phyloP scores from a whole-genome alignment of 768 basidiomycete genomes.

The Mycena amicta region DNA sequence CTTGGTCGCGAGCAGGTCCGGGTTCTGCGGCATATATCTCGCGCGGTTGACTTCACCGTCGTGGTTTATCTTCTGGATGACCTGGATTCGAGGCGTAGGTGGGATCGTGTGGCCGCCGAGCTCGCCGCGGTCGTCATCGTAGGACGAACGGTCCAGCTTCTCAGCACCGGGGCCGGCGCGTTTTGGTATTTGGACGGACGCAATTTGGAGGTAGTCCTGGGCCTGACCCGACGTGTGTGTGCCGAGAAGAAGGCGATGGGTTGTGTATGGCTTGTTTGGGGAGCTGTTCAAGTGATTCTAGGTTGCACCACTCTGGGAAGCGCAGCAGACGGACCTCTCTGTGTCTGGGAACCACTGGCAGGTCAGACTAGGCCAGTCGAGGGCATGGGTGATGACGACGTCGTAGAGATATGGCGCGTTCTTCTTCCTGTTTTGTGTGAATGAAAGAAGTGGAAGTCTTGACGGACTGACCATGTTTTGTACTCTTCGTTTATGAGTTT shows the following conservation, averaged over 20 bases:
- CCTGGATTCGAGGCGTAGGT: conserved; percentile 82
- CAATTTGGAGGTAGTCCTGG: conserved; percentile 95
- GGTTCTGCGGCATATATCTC: conserved; percentile 99
- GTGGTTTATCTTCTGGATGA: conserved; percentile 95
- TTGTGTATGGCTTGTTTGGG: conserved; percentile 89
- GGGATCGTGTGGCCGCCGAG: conserved; percentile 90
- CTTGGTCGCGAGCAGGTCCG: conserved; percentile 95
- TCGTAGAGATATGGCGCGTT: conserved; percentile 98
- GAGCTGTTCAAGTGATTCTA: conserved; percentile 69
- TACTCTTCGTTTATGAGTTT: conserved; percentile 60
- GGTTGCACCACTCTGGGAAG: background rate
- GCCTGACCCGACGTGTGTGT: conserved; percentile 97
- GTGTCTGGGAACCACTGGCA: conserved; percentile 99
- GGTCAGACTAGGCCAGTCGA: conserved; percentile 97
- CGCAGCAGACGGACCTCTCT: conserved; percentile 66
- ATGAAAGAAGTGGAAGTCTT: conserved; percentile 1
- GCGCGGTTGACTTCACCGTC: conserved; percentile 95
- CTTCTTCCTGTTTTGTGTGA: conserved; percentile 69
- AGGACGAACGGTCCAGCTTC: conserved; percentile 76
- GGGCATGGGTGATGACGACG: conserved; percentile 93
- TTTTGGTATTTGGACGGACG: conserved; percentile 90
- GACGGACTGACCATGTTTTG: conserved; percentile 67
- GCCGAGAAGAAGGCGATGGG: conserved; percentile 91
- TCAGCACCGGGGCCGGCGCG: conserved; percentile 72
- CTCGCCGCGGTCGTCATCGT: conserved; percentile 93